Percentiles rank a stretch among this genome's conserved stretches.
These are phyloP conservation scores for Ogataea trehaloabstinens DNA, from an alignment of 805 yeast genomes.

Conservation along the genomic window DNA sequence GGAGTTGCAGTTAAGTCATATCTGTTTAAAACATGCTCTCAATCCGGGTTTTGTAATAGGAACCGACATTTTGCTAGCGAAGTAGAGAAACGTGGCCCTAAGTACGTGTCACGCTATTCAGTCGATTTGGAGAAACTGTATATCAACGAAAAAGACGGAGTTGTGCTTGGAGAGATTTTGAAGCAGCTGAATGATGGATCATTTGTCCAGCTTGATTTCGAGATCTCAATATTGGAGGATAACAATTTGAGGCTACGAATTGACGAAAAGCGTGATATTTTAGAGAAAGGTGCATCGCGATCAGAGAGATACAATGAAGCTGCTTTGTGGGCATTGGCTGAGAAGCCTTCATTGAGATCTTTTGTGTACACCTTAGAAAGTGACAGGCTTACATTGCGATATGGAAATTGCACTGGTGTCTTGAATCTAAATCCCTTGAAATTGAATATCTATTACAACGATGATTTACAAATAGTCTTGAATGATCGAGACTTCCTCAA, in stretches of 20 bases:
- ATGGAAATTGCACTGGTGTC: slow-evolving; percentile 45
- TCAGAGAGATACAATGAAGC: slow-evolving; percentile 60
- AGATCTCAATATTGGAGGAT: slow-evolving; percentile 52
- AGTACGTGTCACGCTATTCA: slow-evolving; percentile 38
- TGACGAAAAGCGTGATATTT: slow-evolving; percentile 56
- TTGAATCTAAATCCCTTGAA: slow-evolving; percentile 49
- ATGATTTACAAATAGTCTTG: slow-evolving; percentile 48
- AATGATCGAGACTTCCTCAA: slow-evolving; percentile 74
- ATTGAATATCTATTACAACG: slow-evolving; percentile 46
- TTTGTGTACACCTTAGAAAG: slow-evolving; percentile 21
- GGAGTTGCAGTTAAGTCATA: slow-evolving; percentile 54
- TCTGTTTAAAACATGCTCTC: slow-evolving; percentile 72
- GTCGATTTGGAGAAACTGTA: slow-evolving; percentile 37
- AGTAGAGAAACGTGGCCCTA: slow-evolving; percentile 24
- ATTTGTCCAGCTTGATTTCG: slow-evolving; percentile 50
- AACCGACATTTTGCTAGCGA: slow-evolving; percentile 64
- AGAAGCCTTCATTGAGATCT: slow-evolving; percentile 19
- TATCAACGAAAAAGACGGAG: slow-evolving; percentile 28
- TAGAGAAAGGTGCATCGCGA: slow-evolving; percentile 18
- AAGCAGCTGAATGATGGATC: slow-evolving; percentile 44
- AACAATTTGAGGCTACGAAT: slow-evolving; percentile 59
- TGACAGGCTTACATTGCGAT: slow-evolving; percentile 25
- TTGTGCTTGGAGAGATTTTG: slow-evolving; percentile 43
- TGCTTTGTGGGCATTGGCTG: slow-evolving; percentile 52
- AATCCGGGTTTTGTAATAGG: slow-evolving; percentile 81